phyloP scores from a whole-genome alignment of 2,329 filamentous ascomycete genomes.

The Neonectria punicea region DNA sequence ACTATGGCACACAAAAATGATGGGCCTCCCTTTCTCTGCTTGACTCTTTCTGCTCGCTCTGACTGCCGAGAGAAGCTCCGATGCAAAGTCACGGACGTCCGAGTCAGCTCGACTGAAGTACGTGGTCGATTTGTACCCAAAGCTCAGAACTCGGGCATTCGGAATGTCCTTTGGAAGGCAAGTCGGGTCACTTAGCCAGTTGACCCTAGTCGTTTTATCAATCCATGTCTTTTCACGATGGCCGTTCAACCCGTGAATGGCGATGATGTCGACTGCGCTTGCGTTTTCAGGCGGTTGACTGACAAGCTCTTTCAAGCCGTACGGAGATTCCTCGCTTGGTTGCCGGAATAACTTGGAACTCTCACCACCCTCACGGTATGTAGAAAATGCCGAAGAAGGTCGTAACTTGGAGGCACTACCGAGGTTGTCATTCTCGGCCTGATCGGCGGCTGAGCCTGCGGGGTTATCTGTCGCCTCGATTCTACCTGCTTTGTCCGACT shows the following conservation, averaged over 20 bases:
- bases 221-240: slow-evolving; percentile 4
- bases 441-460: too few relatives aligned
- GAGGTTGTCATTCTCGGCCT: too few relatives aligned
- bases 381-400: neutral
- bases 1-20: neutral
- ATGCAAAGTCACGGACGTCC: neutral
- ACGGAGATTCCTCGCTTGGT: neutral
- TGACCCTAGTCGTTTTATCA: neutral
- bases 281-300: neutral
- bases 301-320: neutral
- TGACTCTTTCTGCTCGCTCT: neutral
- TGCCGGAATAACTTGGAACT: neutral
- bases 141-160: neutral
- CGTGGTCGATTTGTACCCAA: neutral
- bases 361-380: neutral
- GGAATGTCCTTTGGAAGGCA: neutral
- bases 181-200: neutral
- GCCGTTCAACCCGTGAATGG: slow-evolving; percentile 9
- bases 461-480: too few relatives aligned
- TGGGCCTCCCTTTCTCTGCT: neutral
- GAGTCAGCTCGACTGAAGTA: neutral
- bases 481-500: too few relatives aligned
- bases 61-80: neutral
- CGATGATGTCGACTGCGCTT: neutral
- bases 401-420: neutral